These are phyloP conservation scores for Geotrichum carabidarum DNA, from an alignment of 1,139 yeast species.

Conservation along the genomic window DNA sequence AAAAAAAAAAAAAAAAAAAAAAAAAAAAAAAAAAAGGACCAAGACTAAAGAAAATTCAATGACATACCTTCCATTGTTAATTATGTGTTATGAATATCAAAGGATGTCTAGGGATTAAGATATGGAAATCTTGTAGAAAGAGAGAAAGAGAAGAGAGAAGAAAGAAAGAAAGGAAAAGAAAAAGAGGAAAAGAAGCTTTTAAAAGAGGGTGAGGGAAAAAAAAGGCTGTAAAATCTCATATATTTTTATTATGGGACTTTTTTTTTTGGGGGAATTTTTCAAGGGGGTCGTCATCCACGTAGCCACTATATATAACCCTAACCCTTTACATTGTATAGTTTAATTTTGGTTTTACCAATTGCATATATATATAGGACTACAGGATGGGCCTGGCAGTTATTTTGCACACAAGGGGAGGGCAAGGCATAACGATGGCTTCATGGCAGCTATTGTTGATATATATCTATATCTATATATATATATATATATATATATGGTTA, in stretches of 20 bases:
- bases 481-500: too few relatives aligned
- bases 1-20: too few relatives aligned
- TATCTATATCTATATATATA: too few relatives aligned
- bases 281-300: not conserved
- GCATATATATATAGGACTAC: too few relatives aligned
- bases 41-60: too few relatives aligned
- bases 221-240: not conserved
- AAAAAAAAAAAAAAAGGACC: too few relatives aligned
- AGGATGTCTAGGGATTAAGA: not conserved
- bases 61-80: slow-evolving; percentile 1
- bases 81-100: not conserved
- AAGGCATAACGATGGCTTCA: too few relatives aligned
- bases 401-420: too few relatives aligned
- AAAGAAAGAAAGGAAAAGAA: not conserved
- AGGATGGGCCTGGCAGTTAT: too few relatives aligned
- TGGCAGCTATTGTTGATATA: too few relatives aligned
- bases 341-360: too few relatives aligned
- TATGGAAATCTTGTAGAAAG: not conserved
- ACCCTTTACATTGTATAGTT: not conserved
- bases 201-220: not conserved
- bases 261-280: not conserved
- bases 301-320: not conserved
- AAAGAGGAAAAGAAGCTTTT: not conserved
- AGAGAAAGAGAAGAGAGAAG: not conserved
- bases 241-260: too few relatives aligned